Evolutionary conservation across 768 basidiomycete genomes (phyloP).

Genomic region (Boletus rubropictus): DNA sequence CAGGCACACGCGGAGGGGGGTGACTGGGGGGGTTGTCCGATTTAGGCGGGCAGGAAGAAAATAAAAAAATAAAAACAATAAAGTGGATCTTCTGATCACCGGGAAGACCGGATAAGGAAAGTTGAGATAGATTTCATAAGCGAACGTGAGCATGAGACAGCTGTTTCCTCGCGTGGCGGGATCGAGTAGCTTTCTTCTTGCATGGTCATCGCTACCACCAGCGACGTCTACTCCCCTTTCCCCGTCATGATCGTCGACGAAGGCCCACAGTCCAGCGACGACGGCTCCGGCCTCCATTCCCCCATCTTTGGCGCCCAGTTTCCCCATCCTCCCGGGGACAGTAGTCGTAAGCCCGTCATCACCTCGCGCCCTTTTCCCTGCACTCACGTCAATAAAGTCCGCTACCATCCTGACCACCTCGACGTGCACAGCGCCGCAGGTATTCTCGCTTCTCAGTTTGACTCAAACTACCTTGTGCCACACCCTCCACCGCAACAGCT

Average conservation of each 20-base stretch:
- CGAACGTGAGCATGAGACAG: conserved; percentile 40
- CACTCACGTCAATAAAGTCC: conserved; percentile 60
- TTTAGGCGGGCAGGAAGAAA: conserved; percentile 19
- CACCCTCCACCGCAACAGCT: conserved; percentile 33
- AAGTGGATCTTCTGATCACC: conserved; percentile 32
- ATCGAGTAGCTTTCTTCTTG: conserved; percentile 31
- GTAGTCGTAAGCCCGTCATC: conserved; percentile 36
- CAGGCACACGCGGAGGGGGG: conserved; percentile 29
- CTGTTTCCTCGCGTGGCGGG: conserved; percentile 35
- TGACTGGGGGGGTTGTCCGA: conserved; percentile 25
- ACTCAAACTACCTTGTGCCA: conserved; percentile 37
- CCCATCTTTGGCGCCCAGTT: conserved; percentile 54
- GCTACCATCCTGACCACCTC: conserved; percentile 45
- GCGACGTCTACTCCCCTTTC: conserved; percentile 56
- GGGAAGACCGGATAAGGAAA: conserved; percentile 22
- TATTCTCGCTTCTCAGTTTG: conserved; percentile 48
- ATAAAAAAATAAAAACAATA: not conserved
- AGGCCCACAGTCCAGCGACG: conserved; percentile 66
- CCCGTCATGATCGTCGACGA: conserved; percentile 55
- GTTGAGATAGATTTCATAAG: conserved; percentile 31
- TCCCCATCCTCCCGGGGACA: conserved; percentile 44
- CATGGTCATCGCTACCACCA: conserved; percentile 55
- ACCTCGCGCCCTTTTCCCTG: conserved; percentile 44
- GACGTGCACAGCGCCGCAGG: conserved; percentile 44
- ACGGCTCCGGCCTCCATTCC: conserved; percentile 70